These are phyloP conservation scores for Kalmanozyma brasiliensis DNA, from an alignment of 1,284 basidiomycete genomes.

Conservation along the genomic window DNA sequence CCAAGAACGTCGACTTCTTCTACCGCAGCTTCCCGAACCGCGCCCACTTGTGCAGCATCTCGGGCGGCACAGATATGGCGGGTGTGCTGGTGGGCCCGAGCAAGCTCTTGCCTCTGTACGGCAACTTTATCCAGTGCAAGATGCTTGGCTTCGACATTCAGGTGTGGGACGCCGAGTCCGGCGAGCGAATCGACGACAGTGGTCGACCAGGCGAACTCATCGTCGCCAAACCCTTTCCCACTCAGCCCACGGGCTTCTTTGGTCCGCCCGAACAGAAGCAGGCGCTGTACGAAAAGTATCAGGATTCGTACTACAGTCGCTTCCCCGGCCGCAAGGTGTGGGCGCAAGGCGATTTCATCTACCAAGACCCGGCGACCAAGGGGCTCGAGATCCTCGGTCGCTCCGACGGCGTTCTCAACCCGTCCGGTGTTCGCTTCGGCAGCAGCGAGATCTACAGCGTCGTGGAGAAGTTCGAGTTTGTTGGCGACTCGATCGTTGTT, in stretches of 20 bases:
- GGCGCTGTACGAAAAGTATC: constrained; percentile 61
- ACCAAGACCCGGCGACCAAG: constrained; percentile 68
- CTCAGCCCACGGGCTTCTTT: constrained; percentile 60
- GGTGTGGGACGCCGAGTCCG: constrained; percentile 51
- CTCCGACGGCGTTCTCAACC: constrained; percentile 70
- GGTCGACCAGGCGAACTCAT: constrained; percentile 64
- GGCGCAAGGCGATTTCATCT: constrained; percentile 56
- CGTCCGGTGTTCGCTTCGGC: constrained; percentile 83
- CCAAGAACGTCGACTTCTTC: constrained; percentile 58
- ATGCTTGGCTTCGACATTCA: constrained; percentile 63
- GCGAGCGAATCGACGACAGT: constrained; percentile 44
- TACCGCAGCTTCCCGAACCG: constrained; percentile 48
- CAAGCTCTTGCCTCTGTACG: constrained; percentile 59
- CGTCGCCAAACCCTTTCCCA: constrained; percentile 65
- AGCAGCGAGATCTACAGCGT: constrained; percentile 85
- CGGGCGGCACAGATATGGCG: constrained; percentile 66
- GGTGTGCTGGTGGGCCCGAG: constrained; percentile 58
- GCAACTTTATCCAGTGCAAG: constrained; percentile 64
- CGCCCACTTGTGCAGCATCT: constrained; percentile 48
- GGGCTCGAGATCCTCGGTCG: constrained; percentile 82
- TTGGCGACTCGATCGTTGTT: constrained; percentile 64
- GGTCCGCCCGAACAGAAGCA: constrained; percentile 48
- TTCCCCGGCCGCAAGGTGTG: constrained; percentile 50
- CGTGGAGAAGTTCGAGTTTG: constrained; percentile 69
- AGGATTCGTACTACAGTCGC: constrained; percentile 66